These are phyloP conservation scores for Penicillium samsonianum DNA, from an alignment of 495 filamentous ascomycete genomes.

Conservation along the genomic window DNA sequence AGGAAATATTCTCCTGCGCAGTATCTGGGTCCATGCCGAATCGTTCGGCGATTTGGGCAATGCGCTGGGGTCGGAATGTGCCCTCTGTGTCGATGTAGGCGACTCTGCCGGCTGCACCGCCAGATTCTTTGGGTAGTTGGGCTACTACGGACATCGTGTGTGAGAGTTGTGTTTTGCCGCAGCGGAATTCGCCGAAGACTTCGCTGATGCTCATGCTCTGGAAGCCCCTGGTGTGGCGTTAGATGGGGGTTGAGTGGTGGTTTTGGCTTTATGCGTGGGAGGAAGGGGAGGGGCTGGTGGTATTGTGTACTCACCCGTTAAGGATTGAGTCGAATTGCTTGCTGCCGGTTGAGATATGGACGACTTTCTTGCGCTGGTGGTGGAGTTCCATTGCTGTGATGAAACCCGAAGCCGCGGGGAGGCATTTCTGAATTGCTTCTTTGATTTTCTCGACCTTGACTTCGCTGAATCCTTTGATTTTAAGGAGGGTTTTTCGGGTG, in stretches of 20 bases:
- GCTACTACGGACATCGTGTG: constrained; percentile 72
- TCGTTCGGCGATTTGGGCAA: constrained; percentile 71
- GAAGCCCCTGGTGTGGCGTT: constrained; percentile 57
- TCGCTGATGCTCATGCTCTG: constrained; percentile 82
- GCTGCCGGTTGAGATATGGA: constrained; percentile 72
- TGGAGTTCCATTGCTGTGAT: constrained; percentile 73
- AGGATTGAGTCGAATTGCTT: constrained; percentile 76
- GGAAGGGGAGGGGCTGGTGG: neutral
- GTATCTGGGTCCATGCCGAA: constrained; percentile 68
- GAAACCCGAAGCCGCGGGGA: constrained; percentile 68
- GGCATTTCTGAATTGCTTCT: constrained; percentile 71
- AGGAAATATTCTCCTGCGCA: constrained; percentile 74
- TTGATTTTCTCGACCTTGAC: constrained; percentile 82
- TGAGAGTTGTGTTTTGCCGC: constrained; percentile 72
- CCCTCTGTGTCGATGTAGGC: constrained; percentile 83
- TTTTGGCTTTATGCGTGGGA: neutral
- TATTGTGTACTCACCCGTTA: constrained; percentile 51
- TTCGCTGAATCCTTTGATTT: constrained; percentile 81
- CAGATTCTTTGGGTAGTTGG: constrained; percentile 60
- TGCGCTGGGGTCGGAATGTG: constrained; percentile 73
- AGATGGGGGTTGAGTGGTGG: neutral
- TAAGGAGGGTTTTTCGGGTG: constrained; percentile 65
- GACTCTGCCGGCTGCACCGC: constrained; percentile 76
- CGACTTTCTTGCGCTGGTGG: constrained; percentile 66
- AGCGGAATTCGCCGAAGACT: constrained; percentile 72